Base-by-base conservation (phyloP, 108 stramenopile species). In the Pseudonitzschia pungens region DNA sequence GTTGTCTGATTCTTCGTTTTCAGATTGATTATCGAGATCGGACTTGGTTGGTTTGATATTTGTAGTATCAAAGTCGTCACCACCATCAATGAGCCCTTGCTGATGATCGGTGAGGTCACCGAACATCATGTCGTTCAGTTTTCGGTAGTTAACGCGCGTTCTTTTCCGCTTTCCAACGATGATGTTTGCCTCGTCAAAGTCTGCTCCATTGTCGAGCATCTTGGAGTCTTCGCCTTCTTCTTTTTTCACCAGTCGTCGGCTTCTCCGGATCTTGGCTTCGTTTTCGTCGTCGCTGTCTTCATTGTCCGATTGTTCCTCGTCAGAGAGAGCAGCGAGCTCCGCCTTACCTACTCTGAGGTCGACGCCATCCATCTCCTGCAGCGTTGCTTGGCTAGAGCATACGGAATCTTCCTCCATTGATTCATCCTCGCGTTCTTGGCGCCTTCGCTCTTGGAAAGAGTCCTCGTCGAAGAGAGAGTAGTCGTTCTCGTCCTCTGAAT, bases 121-220 rank as follows among this genome's bases (percentile, higher is more conserved):
- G 82, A 95, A 95, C 75, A 95, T 77, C 44, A 83, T 70, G 59
- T 92, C 90, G 60, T 88, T 89, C 43, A 95, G 70, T 52, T 80
- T 84, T 51, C 56, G 33, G 62, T 96, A 96, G 71, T 96, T 92
- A 3, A 93, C 89, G 53, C 73, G 74, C 15, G 72, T 86, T 12
- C 95, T 79, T 44, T 77, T 77, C 2, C 95, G 86, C 64, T 92
- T 93, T 14, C 95, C 95, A 42, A 68, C 33, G 5, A 96, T 59
- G 75, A 96, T 93, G 71, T 96, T 96, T 43, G 76, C 53, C 66
- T 78, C 75, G 68, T 92, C 88, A 22, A 96, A 79, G 16, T 84
- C 76, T 26, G 72, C 83, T 16, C 68, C 69, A 24, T 55, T 41
- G 32, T 64, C 65, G 20, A 14, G 22, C 24, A 29, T 58, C 10